phyloP scores from a whole-genome alignment of 306 rosid genomes.

The Medicago arabica region DNA sequence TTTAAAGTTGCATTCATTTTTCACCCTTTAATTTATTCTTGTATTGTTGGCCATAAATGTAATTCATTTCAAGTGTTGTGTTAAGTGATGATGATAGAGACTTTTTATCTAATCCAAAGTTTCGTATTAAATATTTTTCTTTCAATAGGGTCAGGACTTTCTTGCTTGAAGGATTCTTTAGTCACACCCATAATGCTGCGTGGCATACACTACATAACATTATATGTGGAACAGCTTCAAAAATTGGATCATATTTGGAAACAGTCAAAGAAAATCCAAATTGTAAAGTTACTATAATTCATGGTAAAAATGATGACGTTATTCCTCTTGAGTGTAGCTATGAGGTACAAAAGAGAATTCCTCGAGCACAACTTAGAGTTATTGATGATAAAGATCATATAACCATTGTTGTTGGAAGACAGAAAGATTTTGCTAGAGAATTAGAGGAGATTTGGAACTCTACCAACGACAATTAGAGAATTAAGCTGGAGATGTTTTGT shows the following conservation, averaged over 20 bases:
- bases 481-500: neutral
- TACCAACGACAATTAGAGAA: conserved; percentile 40
- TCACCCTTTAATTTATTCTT: conserved; percentile 19
- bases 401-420: conserved; percentile 89
- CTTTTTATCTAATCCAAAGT: neutral
- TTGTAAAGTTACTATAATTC: conserved; percentile 71
- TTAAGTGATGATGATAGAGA: neutral
- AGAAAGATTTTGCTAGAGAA: conserved; percentile 73
- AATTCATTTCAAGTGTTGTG: conserved; percentile 29
- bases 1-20: conserved; percentile 40
- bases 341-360: conserved; percentile 59
- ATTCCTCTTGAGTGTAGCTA: conserved; percentile 84
- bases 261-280: conserved; percentile 54
- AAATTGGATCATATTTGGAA: conserved; percentile 69
- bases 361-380: conserved; percentile 71
- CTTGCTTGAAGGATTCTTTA: conserved; percentile 88
- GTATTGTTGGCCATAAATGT: conserved; percentile 34
- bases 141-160: conserved; percentile 69
- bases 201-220: conserved; percentile 98
- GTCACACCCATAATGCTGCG: conserved; percentile 97
- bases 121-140: neutral
- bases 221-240: conserved; percentile 78
- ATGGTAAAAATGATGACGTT: conserved; percentile 79
- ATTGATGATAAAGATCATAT: conserved; percentile 83
- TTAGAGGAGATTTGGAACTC: conserved; percentile 81